Evolutionary conservation across 1,139 yeast species (phyloP).

Genomic region (Diutina siamensis): DNA sequence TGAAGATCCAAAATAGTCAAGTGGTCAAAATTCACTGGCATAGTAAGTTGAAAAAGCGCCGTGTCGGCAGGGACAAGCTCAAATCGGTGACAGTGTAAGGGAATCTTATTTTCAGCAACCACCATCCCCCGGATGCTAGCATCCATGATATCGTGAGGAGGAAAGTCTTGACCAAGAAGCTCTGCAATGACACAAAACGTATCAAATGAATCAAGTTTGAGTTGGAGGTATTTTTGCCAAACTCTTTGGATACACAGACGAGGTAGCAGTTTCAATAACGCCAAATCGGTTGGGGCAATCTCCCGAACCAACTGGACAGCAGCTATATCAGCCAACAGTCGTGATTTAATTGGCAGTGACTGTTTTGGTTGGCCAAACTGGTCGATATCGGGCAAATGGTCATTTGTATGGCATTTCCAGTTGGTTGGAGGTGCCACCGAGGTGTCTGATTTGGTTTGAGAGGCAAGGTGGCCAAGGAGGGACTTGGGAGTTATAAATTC

Average conservation of each 20-base stretch:
- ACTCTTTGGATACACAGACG: background rate
- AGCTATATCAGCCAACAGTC: background rate
- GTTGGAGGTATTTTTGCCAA: background rate
- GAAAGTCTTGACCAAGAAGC: background rate
- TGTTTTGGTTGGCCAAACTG: background rate
- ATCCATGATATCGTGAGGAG: background rate
- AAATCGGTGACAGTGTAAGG: background rate
- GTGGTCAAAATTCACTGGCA: background rate
- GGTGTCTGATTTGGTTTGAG: background rate
- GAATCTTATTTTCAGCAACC: background rate
- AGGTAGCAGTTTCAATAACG: background rate
- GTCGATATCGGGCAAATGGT: background rate
- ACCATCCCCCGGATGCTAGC: background rate
- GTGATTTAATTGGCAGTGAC: background rate
- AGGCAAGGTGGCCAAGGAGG: no score
- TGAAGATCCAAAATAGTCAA: background rate
- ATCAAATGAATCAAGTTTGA: background rate
- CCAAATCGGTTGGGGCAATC: background rate
- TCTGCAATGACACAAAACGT: background rate
- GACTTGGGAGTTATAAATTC: no score
- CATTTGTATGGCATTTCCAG: background rate
- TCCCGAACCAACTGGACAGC: background rate
- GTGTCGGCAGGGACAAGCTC: background rate
- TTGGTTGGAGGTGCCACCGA: background rate
- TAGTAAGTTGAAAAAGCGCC: background rate